Conservation (phyloP, 108 stramenopile genomes). For the Cyclotella baltica region DNA sequence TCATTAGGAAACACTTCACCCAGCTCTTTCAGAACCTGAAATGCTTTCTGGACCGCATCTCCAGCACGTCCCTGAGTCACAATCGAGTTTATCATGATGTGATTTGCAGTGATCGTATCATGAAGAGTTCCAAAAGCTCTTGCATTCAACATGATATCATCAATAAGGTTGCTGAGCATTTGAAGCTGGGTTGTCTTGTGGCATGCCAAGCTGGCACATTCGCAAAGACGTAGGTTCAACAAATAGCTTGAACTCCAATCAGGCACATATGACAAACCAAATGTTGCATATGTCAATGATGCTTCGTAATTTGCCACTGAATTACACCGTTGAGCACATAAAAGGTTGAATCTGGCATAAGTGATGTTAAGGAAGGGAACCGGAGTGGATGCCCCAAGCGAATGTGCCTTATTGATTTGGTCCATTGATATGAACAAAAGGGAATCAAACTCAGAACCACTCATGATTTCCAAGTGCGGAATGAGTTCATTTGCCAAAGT, state of each 20-base stretch:
- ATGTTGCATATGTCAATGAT: constrained; percentile 12
- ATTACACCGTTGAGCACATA: constrained; percentile 11
- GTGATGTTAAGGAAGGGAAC: not conserved
- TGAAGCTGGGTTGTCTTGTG: not conserved
- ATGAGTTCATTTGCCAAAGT: constrained; percentile 17
- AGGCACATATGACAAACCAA: constrained; percentile 17
- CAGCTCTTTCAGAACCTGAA: too few relatives aligned
- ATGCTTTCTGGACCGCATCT: too few relatives aligned
- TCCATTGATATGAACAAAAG: constrained; percentile 15
- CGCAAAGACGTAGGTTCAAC: constrained; percentile 13
- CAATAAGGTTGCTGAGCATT: not conserved
- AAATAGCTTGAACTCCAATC: constrained; percentile 20
- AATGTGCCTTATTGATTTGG: constrained; percentile 26
- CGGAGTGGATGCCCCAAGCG: not conserved
- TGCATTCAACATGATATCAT: constrained; percentile 18
- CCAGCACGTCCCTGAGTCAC: too few relatives aligned
- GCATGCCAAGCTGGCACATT: constrained; percentile 8
- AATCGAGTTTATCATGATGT: too few relatives aligned
- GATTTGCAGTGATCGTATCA: too few relatives aligned
- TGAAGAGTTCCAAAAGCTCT: too few relatives aligned
- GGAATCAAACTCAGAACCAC: not conserved
- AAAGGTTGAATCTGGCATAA: constrained; percentile 25
- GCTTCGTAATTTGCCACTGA: constrained; percentile 3
- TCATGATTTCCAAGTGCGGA: not conserved
- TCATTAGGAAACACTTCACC: too few relatives aligned